A percentile compares a stretch with the other conserved stretches of the same genome.
Conservation (phyloP, 495 filamentous ascomycete species). For the Elasticomyces elasticus region DNA sequence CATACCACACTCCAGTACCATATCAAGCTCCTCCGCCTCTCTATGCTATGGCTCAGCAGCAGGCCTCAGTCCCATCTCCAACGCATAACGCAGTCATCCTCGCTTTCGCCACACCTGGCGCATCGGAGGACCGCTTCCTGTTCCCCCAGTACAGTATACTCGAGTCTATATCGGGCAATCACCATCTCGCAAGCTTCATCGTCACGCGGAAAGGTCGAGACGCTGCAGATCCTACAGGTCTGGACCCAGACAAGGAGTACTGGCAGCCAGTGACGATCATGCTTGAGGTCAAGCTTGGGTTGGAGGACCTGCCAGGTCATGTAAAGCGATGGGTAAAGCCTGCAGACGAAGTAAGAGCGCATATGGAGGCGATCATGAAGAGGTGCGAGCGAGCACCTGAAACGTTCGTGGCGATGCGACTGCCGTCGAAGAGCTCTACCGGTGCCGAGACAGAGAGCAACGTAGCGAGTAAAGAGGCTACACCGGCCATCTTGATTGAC, state of each 20-base stretch:
- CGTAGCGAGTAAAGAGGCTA: slow-evolving; percentile 1
- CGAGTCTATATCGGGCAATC: slow-evolving; percentile 48
- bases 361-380: slow-evolving; percentile 44
- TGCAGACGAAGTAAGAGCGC: slow-evolving; percentile 62
- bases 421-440: slow-evolving; percentile 22
- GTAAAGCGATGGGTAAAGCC: slow-evolving; percentile 70
- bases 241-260: slow-evolving; percentile 54
- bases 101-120: slow-evolving; percentile 71
- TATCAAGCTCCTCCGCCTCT: slow-evolving; percentile 13
- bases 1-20: slow-evolving; percentile 5
- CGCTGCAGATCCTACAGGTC: slow-evolving; percentile 4
- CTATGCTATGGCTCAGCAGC: slow-evolving; percentile 6
- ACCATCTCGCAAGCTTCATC: slow-evolving; percentile 54
- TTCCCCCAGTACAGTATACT: slow-evolving; percentile 82
- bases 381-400: slow-evolving; percentile 30
- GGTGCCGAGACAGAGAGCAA: slow-evolving; percentile 1
- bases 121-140: slow-evolving; percentile 72
- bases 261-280: slow-evolving; percentile 72
- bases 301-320: slow-evolving; percentile 57
- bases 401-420: slow-evolving; percentile 28
- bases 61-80: slow-evolving; percentile 28
- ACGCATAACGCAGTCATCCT: slow-evolving; percentile 60
- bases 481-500: not conserved
- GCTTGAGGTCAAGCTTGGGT: slow-evolving; percentile 57
- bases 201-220: slow-evolving; percentile 38